Percentiles rank a stretch among this genome's conserved stretches.
Evolutionary conservation across 2,329 filamentous ascomycete species (phyloP).

Genomic region (Fusarium xyrophilum): DNA sequence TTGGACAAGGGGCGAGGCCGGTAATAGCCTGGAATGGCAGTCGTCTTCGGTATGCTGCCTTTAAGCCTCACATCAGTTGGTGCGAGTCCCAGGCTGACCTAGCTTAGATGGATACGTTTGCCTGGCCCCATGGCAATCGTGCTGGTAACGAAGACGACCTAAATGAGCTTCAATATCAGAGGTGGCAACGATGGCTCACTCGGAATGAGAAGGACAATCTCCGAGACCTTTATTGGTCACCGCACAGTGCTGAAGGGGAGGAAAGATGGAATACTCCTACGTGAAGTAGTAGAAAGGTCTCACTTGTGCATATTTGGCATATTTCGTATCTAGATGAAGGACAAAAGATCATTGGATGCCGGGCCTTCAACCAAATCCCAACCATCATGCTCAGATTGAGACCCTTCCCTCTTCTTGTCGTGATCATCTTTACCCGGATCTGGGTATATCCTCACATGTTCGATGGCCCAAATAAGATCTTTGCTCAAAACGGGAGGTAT

Average conservation of each 20-base stretch:
- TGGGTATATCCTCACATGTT: conserved; percentile 57
- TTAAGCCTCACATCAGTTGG: background rate
- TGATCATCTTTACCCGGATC: conserved; percentile 40
- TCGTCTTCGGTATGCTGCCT: background rate
- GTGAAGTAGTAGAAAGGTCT: background rate
- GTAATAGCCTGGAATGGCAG: background rate
- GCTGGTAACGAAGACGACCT: background rate
- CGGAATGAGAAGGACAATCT: background rate
- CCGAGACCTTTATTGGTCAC: background rate
- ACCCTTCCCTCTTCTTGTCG: background rate
- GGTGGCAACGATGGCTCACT: fast-evolving
- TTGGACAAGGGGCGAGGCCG: background rate
- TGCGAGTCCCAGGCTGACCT: background rate
- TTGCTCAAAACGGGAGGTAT: conserved; percentile 54
- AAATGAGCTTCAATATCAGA: background rate
- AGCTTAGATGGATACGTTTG: background rate
- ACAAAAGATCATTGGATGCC: background rate
- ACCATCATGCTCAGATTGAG: background rate
- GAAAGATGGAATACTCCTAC: background rate
- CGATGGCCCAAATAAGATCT: conserved; percentile 56
- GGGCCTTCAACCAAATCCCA: conserved; percentile 29
- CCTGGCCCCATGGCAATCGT: no score
- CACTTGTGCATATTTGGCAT: background rate
- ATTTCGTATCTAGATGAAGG: background rate
- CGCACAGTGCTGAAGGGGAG: background rate